phyloP scores from a whole-genome alignment of 345 rosid genomes.

The Erysimum cheiranthoides region DNA sequence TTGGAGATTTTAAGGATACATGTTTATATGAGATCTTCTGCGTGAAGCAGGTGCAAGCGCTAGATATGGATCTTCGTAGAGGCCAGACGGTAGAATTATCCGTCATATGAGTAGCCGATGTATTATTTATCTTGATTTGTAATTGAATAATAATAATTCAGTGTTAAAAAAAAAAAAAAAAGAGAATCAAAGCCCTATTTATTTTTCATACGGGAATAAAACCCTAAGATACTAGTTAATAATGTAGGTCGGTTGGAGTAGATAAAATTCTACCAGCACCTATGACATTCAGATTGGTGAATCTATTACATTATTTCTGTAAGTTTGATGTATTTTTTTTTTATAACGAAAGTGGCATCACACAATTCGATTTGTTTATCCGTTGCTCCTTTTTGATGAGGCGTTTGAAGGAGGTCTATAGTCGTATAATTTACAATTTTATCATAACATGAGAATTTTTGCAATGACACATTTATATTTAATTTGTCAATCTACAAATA shows the following conservation, averaged over 20 bases:
- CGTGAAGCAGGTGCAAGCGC: no score
- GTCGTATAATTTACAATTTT: background rate
- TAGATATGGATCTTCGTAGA: no score
- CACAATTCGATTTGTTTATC: background rate
- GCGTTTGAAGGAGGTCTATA: background rate
- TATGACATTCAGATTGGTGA: slow-evolving; percentile 3
- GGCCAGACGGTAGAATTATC: no score
- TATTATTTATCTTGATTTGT: no score
- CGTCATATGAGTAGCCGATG: no score
- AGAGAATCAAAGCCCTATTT: no score
- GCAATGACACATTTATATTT: background rate
- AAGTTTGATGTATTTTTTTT: background rate
- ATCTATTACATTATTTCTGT: background rate
- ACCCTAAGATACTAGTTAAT: slow-evolving; percentile 27
- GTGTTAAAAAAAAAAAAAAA: no score
- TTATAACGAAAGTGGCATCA: slow-evolving; percentile 1
- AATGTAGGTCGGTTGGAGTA: slow-evolving; percentile 28
- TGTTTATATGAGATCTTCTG: no score
- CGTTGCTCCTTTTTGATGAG: background rate
- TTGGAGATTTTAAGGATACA: no score
- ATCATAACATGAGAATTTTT: background rate
- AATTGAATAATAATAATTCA: no score
- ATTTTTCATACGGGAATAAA: slow-evolving; percentile 15
- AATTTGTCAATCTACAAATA: background rate
- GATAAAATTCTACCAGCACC: slow-evolving; percentile 19